These are phyloP conservation scores for Hymenoscyphus repandus DNA, from an alignment of 2,329 filamentous ascomycete genomes.

Conservation along the genomic window DNA sequence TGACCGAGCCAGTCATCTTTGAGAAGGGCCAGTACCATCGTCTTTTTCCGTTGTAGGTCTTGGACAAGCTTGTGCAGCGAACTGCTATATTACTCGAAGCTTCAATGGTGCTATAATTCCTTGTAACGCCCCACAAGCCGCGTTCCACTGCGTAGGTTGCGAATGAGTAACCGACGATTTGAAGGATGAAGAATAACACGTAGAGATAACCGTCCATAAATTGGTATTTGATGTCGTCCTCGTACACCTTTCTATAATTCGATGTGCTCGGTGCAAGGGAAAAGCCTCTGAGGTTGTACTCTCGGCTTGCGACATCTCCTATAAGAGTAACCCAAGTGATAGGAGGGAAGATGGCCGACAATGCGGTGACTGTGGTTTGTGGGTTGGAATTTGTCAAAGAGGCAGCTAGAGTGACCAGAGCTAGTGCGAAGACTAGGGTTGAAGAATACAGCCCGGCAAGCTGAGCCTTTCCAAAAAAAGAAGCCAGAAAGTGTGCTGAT, in stretches of 20 bases:
- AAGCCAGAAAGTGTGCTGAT: conserved; percentile 43
- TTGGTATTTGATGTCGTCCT: conserved; percentile 50
- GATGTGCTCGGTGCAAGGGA: conserved; percentile 44
- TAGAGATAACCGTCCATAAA: conserved; percentile 49
- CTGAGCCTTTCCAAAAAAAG: conserved; percentile 59
- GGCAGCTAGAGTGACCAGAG: conserved; percentile 53
- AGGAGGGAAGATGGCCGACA: conserved; percentile 22
- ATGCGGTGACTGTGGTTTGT: conserved; percentile 11
- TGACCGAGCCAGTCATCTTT: conserved; percentile 38
- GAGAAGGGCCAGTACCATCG: conserved; percentile 26
- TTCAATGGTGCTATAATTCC: conserved; percentile 25
- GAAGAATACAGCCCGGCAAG: conserved; percentile 59
- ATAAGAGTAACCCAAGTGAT: conserved; percentile 21
- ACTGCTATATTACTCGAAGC: conserved; percentile 23
- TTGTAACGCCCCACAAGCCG: conserved; percentile 45
- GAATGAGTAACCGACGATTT: conserved; percentile 52
- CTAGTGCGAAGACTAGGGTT: conserved; percentile 52
- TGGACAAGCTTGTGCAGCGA: conserved; percentile 21
- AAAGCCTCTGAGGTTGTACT: conserved; percentile 30
- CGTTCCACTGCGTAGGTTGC: conserved; percentile 55
- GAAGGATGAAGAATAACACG: conserved; percentile 54
- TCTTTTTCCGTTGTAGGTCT: conserved; percentile 22
- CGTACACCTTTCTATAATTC: background rate
- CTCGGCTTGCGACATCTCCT: conserved; percentile 20
- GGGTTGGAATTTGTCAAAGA: conserved; percentile 6